Conservation (phyloP, 2,329 filamentous ascomycete genomes). For the Podosphaera xanthii region DNA sequence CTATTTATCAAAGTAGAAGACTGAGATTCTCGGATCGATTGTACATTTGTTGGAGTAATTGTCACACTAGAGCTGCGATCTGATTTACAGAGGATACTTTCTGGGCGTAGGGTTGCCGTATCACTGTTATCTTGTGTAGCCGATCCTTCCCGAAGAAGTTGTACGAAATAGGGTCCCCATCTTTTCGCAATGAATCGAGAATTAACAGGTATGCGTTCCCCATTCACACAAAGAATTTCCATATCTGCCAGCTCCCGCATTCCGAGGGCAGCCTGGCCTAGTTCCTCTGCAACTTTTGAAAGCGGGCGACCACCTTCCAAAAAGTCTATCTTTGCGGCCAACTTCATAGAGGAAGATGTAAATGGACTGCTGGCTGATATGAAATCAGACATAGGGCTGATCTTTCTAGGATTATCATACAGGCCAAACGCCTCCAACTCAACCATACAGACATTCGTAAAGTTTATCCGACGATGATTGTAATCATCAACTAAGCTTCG, state of each 20-base stretch:
- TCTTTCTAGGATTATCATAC: slow-evolving; percentile 79
- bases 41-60: slow-evolving; percentile 45
- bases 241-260: slow-evolving; percentile 83
- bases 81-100: slow-evolving; percentile 28
- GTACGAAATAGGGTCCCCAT: slow-evolving; percentile 93
- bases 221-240: slow-evolving; percentile 82
- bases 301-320: slow-evolving; percentile 57
- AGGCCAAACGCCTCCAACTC: slow-evolving; percentile 93
- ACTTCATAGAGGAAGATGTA: slow-evolving; percentile 25
- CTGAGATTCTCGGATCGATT: slow-evolving; percentile 22
- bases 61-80: slow-evolving; percentile 64
- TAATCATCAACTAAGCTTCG: slow-evolving; percentile 91
- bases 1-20: slow-evolving; percentile 23
- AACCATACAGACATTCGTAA: slow-evolving; percentile 88
- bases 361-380: slow-evolving; percentile 58
- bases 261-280: slow-evolving; percentile 58
- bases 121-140: slow-evolving; percentile 49
- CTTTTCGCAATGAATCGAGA: slow-evolving; percentile 67
- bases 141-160: slow-evolving; percentile 53
- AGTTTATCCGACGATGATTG: slow-evolving; percentile 93
- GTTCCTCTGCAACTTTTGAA: slow-evolving; percentile 56
- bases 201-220: slow-evolving; percentile 82
- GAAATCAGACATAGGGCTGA: slow-evolving; percentile 58
- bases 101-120: slow-evolving; percentile 49
- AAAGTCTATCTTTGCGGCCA: slow-evolving; percentile 29